Conservation (phyloP, 805 yeast species). For the Barnettozyma sp. region DNA sequence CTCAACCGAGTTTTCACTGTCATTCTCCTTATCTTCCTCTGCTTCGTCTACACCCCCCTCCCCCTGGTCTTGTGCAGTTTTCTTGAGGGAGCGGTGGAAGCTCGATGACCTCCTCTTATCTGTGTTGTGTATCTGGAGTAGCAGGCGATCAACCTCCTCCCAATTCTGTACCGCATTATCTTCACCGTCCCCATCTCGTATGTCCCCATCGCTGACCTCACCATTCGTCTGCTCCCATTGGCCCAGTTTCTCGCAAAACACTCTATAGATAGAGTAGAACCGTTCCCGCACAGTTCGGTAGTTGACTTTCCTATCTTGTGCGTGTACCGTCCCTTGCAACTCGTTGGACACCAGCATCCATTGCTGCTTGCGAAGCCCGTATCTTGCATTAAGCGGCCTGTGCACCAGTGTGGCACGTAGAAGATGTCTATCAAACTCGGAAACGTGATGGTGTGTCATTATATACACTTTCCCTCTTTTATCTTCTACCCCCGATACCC, state of each 20-base stretch:
- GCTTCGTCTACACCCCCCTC: not conserved
- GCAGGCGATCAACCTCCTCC: not conserved
- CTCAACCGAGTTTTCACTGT: not conserved
- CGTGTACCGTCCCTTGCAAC: not conserved
- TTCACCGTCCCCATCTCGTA: too few species aligned
- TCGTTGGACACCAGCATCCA: conserved; percentile 6
- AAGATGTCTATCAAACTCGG: not conserved
- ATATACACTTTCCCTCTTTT: too few species aligned
- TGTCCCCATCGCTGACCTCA: not conserved
- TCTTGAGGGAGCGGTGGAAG: not conserved
- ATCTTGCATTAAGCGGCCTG: conserved; percentile 9
- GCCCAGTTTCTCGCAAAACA: not conserved
- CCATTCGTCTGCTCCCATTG: not conserved
- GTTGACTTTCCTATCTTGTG: not conserved
- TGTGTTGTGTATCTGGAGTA: conserved; percentile 3
- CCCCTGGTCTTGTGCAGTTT: not conserved
- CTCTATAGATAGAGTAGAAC: conserved; percentile 6
- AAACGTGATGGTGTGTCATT: not conserved
- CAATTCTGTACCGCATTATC: too few species aligned
- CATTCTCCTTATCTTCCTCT: not conserved
- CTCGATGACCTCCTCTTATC: conserved; percentile 2
- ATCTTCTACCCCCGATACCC: too few species aligned
- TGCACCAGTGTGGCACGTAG: conserved; percentile 1
- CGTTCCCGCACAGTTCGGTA: conserved; percentile 8
- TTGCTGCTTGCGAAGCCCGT: conserved; percentile 4